These are phyloP conservation scores for Globisporangium canariense DNA, from an alignment of 352 stramenopile species.

Conservation along the genomic window DNA sequence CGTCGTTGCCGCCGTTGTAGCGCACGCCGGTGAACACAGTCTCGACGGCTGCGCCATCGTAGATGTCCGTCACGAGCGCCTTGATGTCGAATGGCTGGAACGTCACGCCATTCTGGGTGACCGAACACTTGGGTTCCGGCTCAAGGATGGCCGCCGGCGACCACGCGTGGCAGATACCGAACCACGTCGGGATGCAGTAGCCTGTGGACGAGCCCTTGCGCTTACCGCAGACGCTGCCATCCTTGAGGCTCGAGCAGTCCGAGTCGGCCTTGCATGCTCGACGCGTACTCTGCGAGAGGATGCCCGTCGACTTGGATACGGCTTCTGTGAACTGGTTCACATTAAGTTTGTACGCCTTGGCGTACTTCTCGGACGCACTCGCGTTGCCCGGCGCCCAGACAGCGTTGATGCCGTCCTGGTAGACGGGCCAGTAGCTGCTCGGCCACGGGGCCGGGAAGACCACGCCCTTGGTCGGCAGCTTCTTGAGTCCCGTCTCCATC, in stretches of 20 bases:
- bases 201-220: slow-evolving; percentile 13
- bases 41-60: slow-evolving; percentile 5
- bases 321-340: no score
- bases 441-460: slow-evolving; percentile 30
- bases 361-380: background rate
- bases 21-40: background rate
- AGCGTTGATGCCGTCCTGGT: slow-evolving; percentile 62
- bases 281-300: no score
- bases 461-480: slow-evolving; percentile 5
- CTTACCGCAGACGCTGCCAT: slow-evolving; percentile 20
- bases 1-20: no score
- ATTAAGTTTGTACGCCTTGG: no score
- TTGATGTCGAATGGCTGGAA: slow-evolving; percentile 65
- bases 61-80: slow-evolving; percentile 23
- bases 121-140: slow-evolving; percentile 39
- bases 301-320: no score
- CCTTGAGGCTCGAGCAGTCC: background rate
- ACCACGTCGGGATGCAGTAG: slow-evolving; percentile 57
- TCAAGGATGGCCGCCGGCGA: slow-evolving; percentile 50
- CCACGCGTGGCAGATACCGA: slow-evolving; percentile 63
- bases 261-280: no score
- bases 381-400: slow-evolving; percentile 4
- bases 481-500: slow-evolving; percentile 22
- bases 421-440: slow-evolving; percentile 57
- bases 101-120: slow-evolving; percentile 43